These are phyloP conservation scores for Nemania diffusa DNA, from an alignment of 2,329 filamentous ascomycete genomes.

Conservation along the genomic window DNA sequence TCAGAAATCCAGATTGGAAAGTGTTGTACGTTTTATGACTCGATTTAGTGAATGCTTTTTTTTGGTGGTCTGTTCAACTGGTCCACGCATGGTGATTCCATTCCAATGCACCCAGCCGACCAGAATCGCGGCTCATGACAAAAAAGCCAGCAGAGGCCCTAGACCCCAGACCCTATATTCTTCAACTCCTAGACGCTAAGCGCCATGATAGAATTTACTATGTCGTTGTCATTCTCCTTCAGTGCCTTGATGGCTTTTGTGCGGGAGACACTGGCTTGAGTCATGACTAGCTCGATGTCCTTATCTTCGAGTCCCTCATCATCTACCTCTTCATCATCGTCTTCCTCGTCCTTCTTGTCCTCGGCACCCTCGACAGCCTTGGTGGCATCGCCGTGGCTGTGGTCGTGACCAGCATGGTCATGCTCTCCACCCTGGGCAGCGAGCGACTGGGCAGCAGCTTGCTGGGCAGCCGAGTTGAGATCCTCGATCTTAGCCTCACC, in stretches of 20 bases:
- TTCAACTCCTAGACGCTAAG: conserved; percentile 74
- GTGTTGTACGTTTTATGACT: conserved; percentile 43
- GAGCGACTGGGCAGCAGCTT: conserved; percentile 94
- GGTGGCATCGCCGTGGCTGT: conserved; percentile 76
- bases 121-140: conserved; percentile 10
- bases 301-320: conserved; percentile 95
- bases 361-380: conserved; percentile 70
- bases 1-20: conserved; percentile 39
- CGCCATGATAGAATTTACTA: conserved; percentile 99
- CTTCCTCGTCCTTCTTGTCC: conserved; percentile 80
- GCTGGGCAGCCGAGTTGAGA: conserved; percentile 97
- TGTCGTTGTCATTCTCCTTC: conserved; percentile 99
- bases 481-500: conserved; percentile 99
- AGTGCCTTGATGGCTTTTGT: conserved; percentile 99
- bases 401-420: conserved; percentile 70
- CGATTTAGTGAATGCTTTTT: not conserved
- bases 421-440: conserved; percentile 75
- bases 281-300: conserved; percentile 99
- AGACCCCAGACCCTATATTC: not conserved
- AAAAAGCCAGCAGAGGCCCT: not conserved
- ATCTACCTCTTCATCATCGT: conserved; percentile 96
- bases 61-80: conserved; percentile 1
- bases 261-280: conserved; percentile 93
- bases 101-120: conserved; percentile 41
- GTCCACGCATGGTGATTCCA: conserved; percentile 32